Conservation (phyloP, 805 yeast species). For the Grigorovia yakushimaensis region DNA sequence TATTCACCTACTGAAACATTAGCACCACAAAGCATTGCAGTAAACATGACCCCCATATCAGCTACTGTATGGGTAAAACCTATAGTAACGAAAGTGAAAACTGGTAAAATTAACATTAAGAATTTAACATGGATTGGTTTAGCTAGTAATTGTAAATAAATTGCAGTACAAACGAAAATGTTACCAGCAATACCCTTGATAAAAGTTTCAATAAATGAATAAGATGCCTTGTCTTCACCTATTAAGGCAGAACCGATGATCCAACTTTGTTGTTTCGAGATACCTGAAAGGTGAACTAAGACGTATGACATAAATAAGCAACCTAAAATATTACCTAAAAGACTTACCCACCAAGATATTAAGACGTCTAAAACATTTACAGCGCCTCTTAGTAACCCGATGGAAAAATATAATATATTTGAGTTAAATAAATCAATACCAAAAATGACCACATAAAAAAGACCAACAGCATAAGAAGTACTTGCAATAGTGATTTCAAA, state of each 20-base stretch:
- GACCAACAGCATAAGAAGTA: constrained; percentile 57
- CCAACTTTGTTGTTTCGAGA: constrained; percentile 34
- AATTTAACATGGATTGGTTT: constrained; percentile 72
- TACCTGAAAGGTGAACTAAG: constrained; percentile 47
- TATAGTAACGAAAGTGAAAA: constrained; percentile 67
- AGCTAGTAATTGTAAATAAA: constrained; percentile 67
- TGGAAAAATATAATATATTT: constrained; percentile 60
- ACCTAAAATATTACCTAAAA: constrained; percentile 56
- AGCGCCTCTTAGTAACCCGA: constrained; percentile 61
- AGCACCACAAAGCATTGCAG: constrained; percentile 61
- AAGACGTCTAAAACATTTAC: constrained; percentile 53
- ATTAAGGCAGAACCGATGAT: constrained; percentile 40
- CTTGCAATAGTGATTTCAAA: background rate
- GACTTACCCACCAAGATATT: constrained; percentile 58
- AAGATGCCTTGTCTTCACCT: constrained; percentile 35
- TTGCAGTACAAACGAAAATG: constrained; percentile 66
- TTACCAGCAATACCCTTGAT: constrained; percentile 70
- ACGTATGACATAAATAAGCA: constrained; percentile 58
- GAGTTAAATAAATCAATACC: constrained; percentile 74
- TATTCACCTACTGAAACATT: constrained; percentile 51
- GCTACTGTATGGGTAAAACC: constrained; percentile 79
- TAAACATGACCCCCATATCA: constrained; percentile 61
- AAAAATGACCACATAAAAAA: constrained; percentile 63
- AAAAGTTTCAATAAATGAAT: constrained; percentile 51
- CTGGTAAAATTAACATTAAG: constrained; percentile 52